Evolutionary conservation across 371 early-diverging fungal genomes (phyloP).

Genomic region (Cokeromyces recurvatus): DNA sequence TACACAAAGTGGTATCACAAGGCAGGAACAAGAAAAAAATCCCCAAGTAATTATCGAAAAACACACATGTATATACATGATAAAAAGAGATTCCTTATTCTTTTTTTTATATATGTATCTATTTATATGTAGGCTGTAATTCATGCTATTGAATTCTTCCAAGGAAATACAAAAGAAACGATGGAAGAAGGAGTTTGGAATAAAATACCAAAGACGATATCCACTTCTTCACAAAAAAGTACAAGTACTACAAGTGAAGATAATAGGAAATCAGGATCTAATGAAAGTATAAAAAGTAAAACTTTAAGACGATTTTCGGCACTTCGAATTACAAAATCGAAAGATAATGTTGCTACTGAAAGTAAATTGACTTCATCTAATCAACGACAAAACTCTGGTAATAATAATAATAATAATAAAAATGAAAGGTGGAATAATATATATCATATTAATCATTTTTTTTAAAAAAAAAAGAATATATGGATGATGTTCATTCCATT

Average conservation of each 20-base stretch:
- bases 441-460: no score
- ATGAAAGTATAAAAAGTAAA: slow-evolving; percentile 3
- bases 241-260: not conserved
- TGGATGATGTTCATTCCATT: not conserved
- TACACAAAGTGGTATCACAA: slow-evolving; percentile 85
- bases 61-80: not conserved
- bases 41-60: slow-evolving; percentile 54
- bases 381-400: no score
- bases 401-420: no score
- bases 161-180: slow-evolving; percentile 39
- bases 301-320: slow-evolving; percentile 11
- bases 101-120: no score
- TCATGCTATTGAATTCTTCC: slow-evolving; percentile 89
- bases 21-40: slow-evolving; percentile 89
- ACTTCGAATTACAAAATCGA: slow-evolving; percentile 16
- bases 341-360: not conserved
- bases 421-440: no score
- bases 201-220: slow-evolving; percentile 58
- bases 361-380: no score
- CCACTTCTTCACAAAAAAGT: not conserved
- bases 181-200: slow-evolving; percentile 71
- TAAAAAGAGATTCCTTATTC: no score
- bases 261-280: not conserved
- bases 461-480: no score
- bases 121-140: slow-evolving; percentile 65